Conservation (phyloP, 1,284 basidiomycete species). For the Cystobasidiaceae sp. region DNA sequence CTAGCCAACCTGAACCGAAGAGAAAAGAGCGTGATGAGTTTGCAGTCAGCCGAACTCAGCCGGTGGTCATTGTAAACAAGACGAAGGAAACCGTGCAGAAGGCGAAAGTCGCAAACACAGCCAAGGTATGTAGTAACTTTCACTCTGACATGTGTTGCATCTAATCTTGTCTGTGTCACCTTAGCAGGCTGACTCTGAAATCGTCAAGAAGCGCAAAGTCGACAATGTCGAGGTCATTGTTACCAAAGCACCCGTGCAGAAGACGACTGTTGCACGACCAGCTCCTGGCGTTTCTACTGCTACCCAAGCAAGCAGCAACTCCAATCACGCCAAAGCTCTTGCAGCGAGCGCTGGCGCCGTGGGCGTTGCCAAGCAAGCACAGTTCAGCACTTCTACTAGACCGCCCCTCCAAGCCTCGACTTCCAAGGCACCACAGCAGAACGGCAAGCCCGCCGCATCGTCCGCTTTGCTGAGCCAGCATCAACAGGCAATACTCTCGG, state of each 20-base stretch:
- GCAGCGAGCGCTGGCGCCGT: conserved; percentile 8
- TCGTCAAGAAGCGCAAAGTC: conserved; percentile 48
- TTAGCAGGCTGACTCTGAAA: conserved; percentile 45
- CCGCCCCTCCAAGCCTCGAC: conserved; percentile 27
- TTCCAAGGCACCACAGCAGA: background rate
- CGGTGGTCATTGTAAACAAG: conserved; percentile 29
- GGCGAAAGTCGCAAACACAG: background rate
- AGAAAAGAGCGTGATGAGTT: conserved; percentile 35
- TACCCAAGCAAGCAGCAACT: background rate
- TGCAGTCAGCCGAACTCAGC: conserved; percentile 18
- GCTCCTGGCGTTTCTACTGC: conserved; percentile 7
- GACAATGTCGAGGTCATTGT: conserved; percentile 34
- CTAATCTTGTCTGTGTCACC: too few relatives aligned
- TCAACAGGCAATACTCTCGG: conserved; percentile 30
- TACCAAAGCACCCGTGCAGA: conserved; percentile 5
- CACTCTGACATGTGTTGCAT: background rate
- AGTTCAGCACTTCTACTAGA: background rate
- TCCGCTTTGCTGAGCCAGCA: conserved; percentile 14
- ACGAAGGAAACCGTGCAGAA: conserved; percentile 42
- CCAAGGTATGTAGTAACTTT: background rate
- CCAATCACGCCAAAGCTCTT: conserved; percentile 23
- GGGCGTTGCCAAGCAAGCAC: conserved; percentile 26
- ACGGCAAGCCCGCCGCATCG: conserved; percentile 5
- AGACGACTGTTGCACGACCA: conserved; percentile 25
- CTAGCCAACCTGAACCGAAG: conserved; percentile 42